phyloP scores from a whole-genome alignment of 345 rosid species.

The Ailanthus altissimus region DNA sequence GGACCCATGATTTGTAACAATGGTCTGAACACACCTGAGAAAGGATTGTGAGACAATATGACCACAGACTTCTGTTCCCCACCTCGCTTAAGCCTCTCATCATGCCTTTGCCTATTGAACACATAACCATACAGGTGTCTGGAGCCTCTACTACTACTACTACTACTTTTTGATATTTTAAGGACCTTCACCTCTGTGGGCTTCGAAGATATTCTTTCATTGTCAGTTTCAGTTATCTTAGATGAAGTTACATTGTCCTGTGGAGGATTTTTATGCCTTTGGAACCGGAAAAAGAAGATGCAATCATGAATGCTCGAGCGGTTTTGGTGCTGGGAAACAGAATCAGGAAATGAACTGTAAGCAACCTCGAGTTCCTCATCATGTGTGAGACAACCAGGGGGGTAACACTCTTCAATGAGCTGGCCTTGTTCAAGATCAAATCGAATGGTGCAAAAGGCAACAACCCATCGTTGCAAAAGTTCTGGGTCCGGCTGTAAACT shows the following conservation, averaged over 20 bases:
- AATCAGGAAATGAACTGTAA: constrained; percentile 93
- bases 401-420: constrained; percentile 91
- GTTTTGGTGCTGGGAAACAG: constrained; percentile 84
- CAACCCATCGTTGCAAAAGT: constrained; percentile 72
- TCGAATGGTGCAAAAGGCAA: constrained; percentile 82
- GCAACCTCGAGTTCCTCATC: constrained; percentile 95
- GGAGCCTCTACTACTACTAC: constrained; percentile 19
- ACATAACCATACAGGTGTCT: constrained; percentile 85
- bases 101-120: constrained; percentile 93
- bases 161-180: constrained; percentile 20
- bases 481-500: constrained; percentile 63
- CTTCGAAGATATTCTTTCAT: constrained; percentile 31
- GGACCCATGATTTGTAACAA: constrained; percentile 97
- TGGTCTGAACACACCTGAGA: constrained; percentile 82
- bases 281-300: constrained; percentile 92
- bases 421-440: constrained; percentile 98
- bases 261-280: constrained; percentile 48
- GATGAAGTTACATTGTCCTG: constrained; percentile 32
- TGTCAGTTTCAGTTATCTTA: constrained; percentile 33
- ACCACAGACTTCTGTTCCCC: constrained; percentile 98
- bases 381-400: constrained; percentile 59
- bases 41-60: constrained; percentile 79
- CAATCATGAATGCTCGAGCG: constrained; percentile 93
- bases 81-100: constrained; percentile 90
- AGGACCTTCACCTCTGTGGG: constrained; percentile 25